Evolutionary conservation across 495 filamentous ascomycete genomes (phyloP).

Genomic region (Staphylotrichum longicolle): DNA sequence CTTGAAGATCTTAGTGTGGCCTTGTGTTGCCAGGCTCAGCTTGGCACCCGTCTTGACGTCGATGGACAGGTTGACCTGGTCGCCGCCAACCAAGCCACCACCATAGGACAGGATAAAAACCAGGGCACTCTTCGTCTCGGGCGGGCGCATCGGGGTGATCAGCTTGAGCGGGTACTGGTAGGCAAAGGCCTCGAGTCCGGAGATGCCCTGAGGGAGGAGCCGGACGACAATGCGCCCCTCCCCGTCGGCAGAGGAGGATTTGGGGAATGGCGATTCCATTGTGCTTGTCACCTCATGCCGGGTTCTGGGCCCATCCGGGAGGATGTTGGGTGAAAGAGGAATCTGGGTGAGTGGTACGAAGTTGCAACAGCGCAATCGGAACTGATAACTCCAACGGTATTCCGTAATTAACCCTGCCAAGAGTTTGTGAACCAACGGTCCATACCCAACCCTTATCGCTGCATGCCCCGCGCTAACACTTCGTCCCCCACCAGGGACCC

Average conservation of each 20-base stretch:
- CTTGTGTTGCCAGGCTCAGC: constrained; percentile 86
- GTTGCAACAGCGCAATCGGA: not conserved
- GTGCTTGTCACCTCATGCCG: constrained; percentile 24
- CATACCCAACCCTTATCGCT: constrained; percentile 19
- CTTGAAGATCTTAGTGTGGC: constrained; percentile 94
- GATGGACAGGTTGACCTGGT: constrained; percentile 71
- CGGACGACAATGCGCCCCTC: constrained; percentile 72
- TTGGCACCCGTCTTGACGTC: constrained; percentile 61
- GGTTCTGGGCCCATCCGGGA: constrained; percentile 1
- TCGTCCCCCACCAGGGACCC: constrained; percentile 14
- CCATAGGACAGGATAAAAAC: constrained; percentile 92
- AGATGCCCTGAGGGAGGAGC: constrained; percentile 66
- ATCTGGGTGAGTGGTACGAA: not conserved
- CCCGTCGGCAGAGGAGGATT: constrained; percentile 68
- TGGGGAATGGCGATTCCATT: constrained; percentile 62
- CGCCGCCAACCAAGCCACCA: constrained; percentile 84
- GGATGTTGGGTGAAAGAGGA: not conserved
- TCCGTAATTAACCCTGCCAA: not conserved
- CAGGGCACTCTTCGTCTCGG: constrained; percentile 60
- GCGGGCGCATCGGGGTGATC: constrained; percentile 60
- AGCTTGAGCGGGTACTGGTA: constrained; percentile 97
- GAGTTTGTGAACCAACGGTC: not conserved
- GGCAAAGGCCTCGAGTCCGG: constrained; percentile 68
- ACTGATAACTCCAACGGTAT: not conserved
- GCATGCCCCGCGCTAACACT: constrained; percentile 7